A percentile compares a stretch with the other conserved stretches of the same genome.
Evolutionary conservation across 2,329 filamentous ascomycete species (phyloP).

Genomic region (Geosmithia flava): DNA sequence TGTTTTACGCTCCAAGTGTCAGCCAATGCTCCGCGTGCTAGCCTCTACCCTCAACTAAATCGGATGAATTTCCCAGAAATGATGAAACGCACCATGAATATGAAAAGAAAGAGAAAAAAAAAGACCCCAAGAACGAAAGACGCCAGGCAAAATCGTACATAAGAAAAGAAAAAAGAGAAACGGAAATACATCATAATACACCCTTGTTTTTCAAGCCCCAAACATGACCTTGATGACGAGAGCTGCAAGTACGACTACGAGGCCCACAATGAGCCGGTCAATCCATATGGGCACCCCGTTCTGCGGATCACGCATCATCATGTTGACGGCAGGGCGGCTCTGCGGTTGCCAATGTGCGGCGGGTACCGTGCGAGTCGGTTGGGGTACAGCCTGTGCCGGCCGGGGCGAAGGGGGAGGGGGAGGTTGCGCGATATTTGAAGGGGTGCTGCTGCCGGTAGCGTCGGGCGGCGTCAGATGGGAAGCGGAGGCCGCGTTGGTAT

Average conservation of each 20-base stretch:
- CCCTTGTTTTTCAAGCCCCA: conserved; percentile 8
- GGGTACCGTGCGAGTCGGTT: not conserved
- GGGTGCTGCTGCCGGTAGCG: conserved; percentile 4
- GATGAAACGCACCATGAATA: not conserved
- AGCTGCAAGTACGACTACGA: conserved; percentile 57
- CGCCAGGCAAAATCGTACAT: not conserved
- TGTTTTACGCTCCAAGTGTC: not conserved
- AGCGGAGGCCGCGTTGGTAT: not conserved
- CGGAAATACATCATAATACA: not conserved
- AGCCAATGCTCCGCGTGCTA: not conserved
- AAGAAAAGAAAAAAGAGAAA: not conserved
- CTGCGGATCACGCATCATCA: not conserved
- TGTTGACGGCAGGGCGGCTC: not conserved
- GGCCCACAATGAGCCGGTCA: conserved; percentile 64
- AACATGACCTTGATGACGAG: conserved; percentile 50
- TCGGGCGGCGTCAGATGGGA: not conserved
- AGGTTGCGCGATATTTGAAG: conserved; percentile 4
- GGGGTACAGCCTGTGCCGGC: not conserved
- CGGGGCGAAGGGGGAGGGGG: not conserved
- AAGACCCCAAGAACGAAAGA: not conserved
- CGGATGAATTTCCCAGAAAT: not conserved
- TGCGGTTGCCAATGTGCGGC: not conserved
- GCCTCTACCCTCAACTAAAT: not conserved
- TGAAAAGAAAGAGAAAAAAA: no score
- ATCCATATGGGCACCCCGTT: conserved; percentile 59